Percentiles rank a stretch among this genome's conserved stretches.
phyloP scores from a whole-genome alignment of 495 filamentous ascomycete species.

The Bathelium albidoporum region DNA sequence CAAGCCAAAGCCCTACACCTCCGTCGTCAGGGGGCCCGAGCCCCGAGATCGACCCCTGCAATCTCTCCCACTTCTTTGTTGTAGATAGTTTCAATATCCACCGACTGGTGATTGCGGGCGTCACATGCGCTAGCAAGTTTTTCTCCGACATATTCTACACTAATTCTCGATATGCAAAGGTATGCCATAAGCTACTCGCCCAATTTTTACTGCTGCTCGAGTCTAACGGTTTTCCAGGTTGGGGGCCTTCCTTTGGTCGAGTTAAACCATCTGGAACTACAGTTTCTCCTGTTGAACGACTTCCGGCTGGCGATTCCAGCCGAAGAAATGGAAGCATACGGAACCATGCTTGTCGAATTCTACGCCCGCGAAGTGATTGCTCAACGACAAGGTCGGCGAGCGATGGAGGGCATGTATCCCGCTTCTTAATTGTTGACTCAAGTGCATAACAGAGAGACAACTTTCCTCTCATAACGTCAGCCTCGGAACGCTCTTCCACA shows the following conservation, averaged over 20 bases:
- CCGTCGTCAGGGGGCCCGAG: constrained; percentile 1
- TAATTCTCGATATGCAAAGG: constrained; percentile 98
- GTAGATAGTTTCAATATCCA: constrained; percentile 99
- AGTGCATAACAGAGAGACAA: not conserved
- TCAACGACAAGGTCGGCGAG: constrained; percentile 36
- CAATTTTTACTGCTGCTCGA: not conserved
- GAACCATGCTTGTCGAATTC: constrained; percentile 97
- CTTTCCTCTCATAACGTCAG: not conserved
- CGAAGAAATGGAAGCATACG: constrained; percentile 93
- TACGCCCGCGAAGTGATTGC: constrained; percentile 85
- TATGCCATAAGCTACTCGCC: constrained; percentile 32
- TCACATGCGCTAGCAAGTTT: constrained; percentile 98
- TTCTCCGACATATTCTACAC: constrained; percentile 99
- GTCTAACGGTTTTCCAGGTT: constrained; percentile 47
- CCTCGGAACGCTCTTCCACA: not conserved
- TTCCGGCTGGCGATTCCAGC: constrained; percentile 91
- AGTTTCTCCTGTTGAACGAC: constrained; percentile 94
- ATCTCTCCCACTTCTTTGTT: constrained; percentile 77
- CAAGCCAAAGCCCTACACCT: constrained; percentile 20
- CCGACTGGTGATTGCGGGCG: constrained; percentile 89
- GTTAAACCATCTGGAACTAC: constrained; percentile 91
- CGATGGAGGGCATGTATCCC: constrained; percentile 4
- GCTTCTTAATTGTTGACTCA: not conserved
- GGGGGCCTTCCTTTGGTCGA: constrained; percentile 93
- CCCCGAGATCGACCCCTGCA: constrained; percentile 42